phyloP scores from a whole-genome alignment of 345 rosid species.

The Sonneratia caseolaris region DNA sequence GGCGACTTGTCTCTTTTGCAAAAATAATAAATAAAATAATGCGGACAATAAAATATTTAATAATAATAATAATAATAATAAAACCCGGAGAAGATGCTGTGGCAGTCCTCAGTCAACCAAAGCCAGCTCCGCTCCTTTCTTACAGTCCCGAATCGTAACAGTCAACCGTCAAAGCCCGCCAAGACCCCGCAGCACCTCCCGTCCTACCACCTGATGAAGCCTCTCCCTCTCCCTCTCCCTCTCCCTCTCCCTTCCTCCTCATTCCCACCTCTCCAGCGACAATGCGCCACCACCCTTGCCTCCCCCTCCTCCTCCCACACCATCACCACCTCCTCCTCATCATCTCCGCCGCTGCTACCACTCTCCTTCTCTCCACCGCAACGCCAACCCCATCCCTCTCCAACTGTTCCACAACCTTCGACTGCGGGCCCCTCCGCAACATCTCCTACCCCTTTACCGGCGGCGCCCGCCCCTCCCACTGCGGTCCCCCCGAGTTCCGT shows the following conservation, averaged over 20 bases:
- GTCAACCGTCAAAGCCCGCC: slow-evolving; percentile 9
- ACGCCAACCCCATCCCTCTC: not conserved
- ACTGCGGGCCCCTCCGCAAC: slow-evolving; percentile 23
- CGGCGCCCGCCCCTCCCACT: slow-evolving; percentile 31
- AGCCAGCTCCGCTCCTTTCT: slow-evolving; percentile 6
- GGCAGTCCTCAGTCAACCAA: slow-evolving; percentile 9
- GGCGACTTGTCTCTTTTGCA: too few species aligned
- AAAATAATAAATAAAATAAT: too few species aligned
- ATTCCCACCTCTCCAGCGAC: not conserved
- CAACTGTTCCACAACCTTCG: slow-evolving; percentile 19
- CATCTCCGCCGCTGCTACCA: not conserved
- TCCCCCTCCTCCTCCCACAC: not conserved
- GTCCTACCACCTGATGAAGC: not conserved
- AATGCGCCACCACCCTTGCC: not conserved
- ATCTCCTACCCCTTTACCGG: slow-evolving; percentile 40
- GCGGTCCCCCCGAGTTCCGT: slow-evolving; percentile 32
- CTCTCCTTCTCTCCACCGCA: not conserved
- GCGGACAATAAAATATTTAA: too few species aligned
- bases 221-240: not conserved
- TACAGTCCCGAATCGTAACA: not conserved
- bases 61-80: too few species aligned
- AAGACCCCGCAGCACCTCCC: not conserved
- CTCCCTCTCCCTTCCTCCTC: not conserved
- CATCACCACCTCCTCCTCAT: not conserved
- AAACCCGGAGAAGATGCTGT: too few species aligned